These are phyloP conservation scores for Saprolegnia parasitica DNA, from an alignment of 352 stramenopile genomes.

Conservation along the genomic window DNA sequence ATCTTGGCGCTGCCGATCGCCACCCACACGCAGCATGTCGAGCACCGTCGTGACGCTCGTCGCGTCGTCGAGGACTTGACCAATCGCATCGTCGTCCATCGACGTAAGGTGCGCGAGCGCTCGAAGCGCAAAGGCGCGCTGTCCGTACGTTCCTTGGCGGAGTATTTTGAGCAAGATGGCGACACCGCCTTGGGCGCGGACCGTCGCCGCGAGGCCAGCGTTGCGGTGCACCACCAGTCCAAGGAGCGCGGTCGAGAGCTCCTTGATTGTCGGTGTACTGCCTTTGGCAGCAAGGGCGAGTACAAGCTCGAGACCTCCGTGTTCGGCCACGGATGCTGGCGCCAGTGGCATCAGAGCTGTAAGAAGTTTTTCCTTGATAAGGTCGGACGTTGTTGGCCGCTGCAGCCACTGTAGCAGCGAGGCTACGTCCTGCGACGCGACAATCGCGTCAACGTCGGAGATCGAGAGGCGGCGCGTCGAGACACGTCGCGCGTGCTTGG, in stretches of 20 bases:
- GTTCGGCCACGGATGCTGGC: background rate
- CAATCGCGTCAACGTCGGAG: conserved; percentile 7
- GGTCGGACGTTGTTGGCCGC: background rate
- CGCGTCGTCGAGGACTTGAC: background rate
- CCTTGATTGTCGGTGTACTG: conserved; percentile 14
- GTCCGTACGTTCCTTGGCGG: conserved; percentile 13
- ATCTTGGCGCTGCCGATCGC: background rate
- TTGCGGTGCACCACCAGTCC: background rate
- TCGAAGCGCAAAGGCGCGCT: conserved; percentile 13
- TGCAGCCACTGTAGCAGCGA: background rate
- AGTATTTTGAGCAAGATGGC: background rate
- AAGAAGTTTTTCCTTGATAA: conserved; percentile 1
- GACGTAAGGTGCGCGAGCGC: conserved; percentile 11
- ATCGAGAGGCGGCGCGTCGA: conserved; percentile 10
- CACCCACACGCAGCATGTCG: conserved; percentile 12
- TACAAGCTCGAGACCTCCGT: background rate
- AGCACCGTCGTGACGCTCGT: background rate
- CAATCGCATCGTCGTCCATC: background rate
- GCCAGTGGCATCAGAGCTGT: conserved; percentile 8
- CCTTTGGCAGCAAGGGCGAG: background rate
- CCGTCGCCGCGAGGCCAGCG: background rate
- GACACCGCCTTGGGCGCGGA: conserved; percentile 10
- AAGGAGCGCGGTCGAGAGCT: conserved; percentile 7
- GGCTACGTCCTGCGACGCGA: background rate
- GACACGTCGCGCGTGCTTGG: background rate